These are phyloP conservation scores for Microdochium paspali DNA, from an alignment of 2,329 filamentous ascomycete species.

Conservation along the genomic window DNA sequence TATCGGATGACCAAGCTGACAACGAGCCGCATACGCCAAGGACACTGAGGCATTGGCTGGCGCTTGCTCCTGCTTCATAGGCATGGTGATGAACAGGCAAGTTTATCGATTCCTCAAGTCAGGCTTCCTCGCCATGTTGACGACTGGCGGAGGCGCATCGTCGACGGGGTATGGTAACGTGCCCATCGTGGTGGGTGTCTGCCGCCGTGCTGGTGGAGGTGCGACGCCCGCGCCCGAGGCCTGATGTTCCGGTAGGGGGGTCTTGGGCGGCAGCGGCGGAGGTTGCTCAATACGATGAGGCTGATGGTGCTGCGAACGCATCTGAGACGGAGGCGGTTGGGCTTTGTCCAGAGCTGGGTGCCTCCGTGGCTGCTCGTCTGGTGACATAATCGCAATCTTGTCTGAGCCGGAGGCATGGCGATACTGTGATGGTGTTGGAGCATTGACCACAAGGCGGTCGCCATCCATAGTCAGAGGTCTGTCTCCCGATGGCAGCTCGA, in stretches of 20 bases:
- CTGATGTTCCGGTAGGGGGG: conserved; percentile 51
- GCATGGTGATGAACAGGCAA: too few species aligned
- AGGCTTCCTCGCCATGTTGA: conserved; percentile 82
- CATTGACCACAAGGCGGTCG: conserved; percentile 45
- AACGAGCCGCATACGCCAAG: too few species aligned
- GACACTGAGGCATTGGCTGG: too few species aligned
- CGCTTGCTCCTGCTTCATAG: too few species aligned
- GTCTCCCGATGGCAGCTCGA: conserved; percentile 10
- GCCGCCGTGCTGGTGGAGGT: conserved; percentile 17
- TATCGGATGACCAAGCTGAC: too few species aligned
- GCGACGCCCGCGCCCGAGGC: conserved; percentile 10
- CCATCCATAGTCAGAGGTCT: conserved; percentile 24
- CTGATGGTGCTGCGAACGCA: conserved; percentile 9
- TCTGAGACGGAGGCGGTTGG: conserved; percentile 14
- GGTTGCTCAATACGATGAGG: conserved; percentile 41
- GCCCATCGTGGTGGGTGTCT: conserved; percentile 12
- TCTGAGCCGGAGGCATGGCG: conserved; percentile 51
- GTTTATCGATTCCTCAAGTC: conserved; percentile 48
- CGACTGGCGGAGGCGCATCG: conserved; percentile 71
- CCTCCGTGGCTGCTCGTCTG: conserved; percentile 46
- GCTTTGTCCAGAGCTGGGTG: conserved; percentile 15
- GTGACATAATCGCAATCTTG: conserved; percentile 55
- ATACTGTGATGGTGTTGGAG: conserved; percentile 51
- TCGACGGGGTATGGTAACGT: conserved; percentile 69
- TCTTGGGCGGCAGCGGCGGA: conserved; percentile 70